A percentile compares a stretch with the other conserved stretches of the same genome.
Conservation (phyloP, 106 monocot genomes). For the Xerophyta viscosa region DNA sequence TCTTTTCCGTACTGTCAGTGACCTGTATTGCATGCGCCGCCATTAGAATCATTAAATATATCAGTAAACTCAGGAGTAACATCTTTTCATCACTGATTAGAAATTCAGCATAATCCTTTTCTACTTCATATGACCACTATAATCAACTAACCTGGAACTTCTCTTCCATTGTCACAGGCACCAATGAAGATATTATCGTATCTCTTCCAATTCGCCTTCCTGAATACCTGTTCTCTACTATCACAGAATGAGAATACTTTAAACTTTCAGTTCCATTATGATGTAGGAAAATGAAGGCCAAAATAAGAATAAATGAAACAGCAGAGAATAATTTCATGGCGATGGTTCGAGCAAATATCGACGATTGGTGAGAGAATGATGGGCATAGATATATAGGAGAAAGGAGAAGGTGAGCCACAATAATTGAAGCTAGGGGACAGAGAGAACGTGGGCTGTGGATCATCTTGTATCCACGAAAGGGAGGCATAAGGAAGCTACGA, state of each 20-base stretch:
- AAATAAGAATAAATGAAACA: neutral
- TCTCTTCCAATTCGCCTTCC: neutral
- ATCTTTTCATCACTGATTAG: too few relatives aligned
- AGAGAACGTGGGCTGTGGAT: constrained; percentile 11
- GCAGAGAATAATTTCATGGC: constrained; percentile 6
- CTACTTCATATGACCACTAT: neutral
- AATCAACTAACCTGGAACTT: constrained; percentile 2
- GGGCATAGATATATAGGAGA: constrained; percentile 7
- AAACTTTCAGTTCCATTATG: neutral
- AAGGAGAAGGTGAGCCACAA: neutral
- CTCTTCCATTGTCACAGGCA: neutral
- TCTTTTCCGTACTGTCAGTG: neutral
- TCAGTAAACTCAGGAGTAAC: too few relatives aligned
- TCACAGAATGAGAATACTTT: neutral
- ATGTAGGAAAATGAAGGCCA: neutral
- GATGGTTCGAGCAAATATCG: neutral
- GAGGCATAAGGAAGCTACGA: constrained; percentile 3
- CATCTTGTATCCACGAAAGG: constrained; percentile 5
- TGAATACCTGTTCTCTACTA: neutral
- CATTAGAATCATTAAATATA: neutral
- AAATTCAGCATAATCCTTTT: too few relatives aligned
- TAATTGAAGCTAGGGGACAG: constrained; percentile 15
- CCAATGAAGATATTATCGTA: neutral
- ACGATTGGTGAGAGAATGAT: neutral
- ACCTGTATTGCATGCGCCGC: neutral